phyloP scores from a whole-genome alignment of 306 rosid genomes.

The Hippophae gyantsensis region DNA sequence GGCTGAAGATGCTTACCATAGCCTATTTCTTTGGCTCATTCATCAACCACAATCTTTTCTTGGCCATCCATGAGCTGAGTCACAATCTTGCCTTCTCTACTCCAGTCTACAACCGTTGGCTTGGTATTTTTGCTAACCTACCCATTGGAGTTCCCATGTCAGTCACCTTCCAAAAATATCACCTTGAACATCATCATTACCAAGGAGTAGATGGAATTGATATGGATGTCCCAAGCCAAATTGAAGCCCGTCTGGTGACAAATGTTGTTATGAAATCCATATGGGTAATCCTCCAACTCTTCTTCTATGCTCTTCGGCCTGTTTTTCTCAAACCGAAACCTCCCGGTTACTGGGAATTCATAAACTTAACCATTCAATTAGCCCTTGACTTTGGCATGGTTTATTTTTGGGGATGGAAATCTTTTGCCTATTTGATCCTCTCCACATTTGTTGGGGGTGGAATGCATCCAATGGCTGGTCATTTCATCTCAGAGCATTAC shows the following conservation, averaged over 20 bases:
- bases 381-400: constrained; percentile 57
- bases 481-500: constrained; percentile 90
- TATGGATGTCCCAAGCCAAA: constrained; percentile 78
- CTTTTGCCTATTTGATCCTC: constrained; percentile 64
- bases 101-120: constrained; percentile 71
- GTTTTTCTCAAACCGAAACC: constrained; percentile 84
- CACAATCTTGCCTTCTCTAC: constrained; percentile 93
- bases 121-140: constrained; percentile 86
- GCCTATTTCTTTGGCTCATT: constrained; percentile 92
- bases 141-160: constrained; percentile 95
- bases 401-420: constrained; percentile 62
- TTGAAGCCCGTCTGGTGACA: constrained; percentile 62
- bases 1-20: constrained; percentile 65
- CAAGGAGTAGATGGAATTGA: constrained; percentile 93
- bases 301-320: constrained; percentile 81
- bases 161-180: constrained; percentile 90
- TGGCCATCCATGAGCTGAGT: constrained; percentile 92
- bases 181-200: constrained; percentile 85
- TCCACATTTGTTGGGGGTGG: constrained; percentile 93
- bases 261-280: constrained; percentile 44
- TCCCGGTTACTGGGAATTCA: constrained; percentile 80
- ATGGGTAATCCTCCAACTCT: constrained; percentile 81
- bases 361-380: constrained; percentile 57
- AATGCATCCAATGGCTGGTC: constrained; percentile 99
- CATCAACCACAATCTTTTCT: constrained; percentile 89